phyloP scores from a whole-genome alignment of 1,139 yeast species.

The Lodderomyces parapsilosis region DNA sequence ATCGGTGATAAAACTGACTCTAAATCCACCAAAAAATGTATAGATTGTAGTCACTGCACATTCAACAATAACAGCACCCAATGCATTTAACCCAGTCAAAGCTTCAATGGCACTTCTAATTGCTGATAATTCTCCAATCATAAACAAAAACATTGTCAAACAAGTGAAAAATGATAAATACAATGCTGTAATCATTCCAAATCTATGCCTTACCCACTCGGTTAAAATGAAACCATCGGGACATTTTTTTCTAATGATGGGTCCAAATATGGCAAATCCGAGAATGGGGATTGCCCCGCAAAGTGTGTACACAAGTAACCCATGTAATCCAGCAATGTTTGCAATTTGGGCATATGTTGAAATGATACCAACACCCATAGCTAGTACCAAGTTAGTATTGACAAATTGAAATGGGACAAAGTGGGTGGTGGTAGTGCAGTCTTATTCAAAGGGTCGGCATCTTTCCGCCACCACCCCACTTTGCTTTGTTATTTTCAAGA shows the following conservation, averaged over 20 bases:
- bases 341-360: conserved; percentile 87
- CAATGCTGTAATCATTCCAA: conserved; percentile 68
- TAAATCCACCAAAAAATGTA: conserved; percentile 87
- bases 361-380: conserved; percentile 88
- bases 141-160: conserved; percentile 80
- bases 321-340: conserved; percentile 83
- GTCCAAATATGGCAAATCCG: conserved; percentile 80
- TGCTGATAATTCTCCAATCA: conserved; percentile 86
- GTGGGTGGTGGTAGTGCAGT: not conserved
- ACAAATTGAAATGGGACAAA: not conserved
- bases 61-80: conserved; percentile 83
- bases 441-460: not conserved
- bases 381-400: conserved; percentile 34
- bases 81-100: conserved; percentile 74
- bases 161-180: conserved; percentile 81
- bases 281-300: conserved; percentile 82
- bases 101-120: conserved; percentile 73
- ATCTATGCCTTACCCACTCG: conserved; percentile 90
- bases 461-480: not conserved
- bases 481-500: not conserved
- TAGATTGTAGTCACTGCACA: conserved; percentile 85
- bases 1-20: conserved; percentile 85
- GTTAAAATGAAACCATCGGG: conserved; percentile 91
- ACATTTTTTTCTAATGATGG: conserved; percentile 71
- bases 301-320: conserved; percentile 78